phyloP scores from a whole-genome alignment of 2,329 filamentous ascomycete species.

The Coniochaeta prunicola region DNA sequence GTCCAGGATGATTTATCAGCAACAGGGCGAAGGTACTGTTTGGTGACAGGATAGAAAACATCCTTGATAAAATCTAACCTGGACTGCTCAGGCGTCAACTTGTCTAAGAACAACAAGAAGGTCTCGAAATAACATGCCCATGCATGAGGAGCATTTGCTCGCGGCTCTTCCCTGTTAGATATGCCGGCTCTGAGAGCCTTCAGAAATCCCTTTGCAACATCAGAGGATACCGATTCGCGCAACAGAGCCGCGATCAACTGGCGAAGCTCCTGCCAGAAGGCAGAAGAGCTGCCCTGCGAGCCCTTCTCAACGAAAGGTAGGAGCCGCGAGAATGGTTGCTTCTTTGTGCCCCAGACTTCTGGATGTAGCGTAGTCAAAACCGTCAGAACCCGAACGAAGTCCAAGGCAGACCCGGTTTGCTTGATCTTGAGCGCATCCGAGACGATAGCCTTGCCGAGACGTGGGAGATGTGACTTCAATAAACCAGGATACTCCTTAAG shows the following conservation, averaged over 20 bases:
- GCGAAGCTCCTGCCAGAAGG: slow-evolving; percentile 66
- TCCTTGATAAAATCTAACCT: slow-evolving; percentile 36
- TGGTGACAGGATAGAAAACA: slow-evolving; percentile 45
- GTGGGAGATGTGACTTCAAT: slow-evolving; percentile 40
- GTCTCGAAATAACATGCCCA: slow-evolving; percentile 71
- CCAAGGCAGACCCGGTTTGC: slow-evolving; percentile 67
- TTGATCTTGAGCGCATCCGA: slow-evolving; percentile 64
- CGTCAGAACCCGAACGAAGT: slow-evolving; percentile 61
- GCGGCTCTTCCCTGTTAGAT: slow-evolving; percentile 65
- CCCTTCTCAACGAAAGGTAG: slow-evolving; percentile 72
- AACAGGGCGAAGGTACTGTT: slow-evolving; percentile 43
- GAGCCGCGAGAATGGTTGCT: slow-evolving; percentile 48
- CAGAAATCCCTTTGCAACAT: slow-evolving; percentile 55
- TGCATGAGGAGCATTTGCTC: slow-evolving; percentile 57
- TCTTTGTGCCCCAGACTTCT: slow-evolving; percentile 68
- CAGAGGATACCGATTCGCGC: slow-evolving; percentile 28
- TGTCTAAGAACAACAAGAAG: slow-evolving; percentile 43
- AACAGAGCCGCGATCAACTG: slow-evolving; percentile 57
- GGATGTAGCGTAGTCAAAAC: slow-evolving; percentile 58
- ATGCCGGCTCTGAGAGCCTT: slow-evolving; percentile 65
- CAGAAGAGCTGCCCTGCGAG: slow-evolving; percentile 66
- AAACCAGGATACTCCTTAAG: slow-evolving; percentile 38
- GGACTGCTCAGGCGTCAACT: slow-evolving; percentile 37
- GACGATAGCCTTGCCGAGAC: slow-evolving; percentile 55
- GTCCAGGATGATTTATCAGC: slow-evolving; percentile 30